Evolutionary conservation across 768 basidiomycete genomes (phyloP), one percentile per base, ranked within the genome.

Genomic region (Paxillus ammoniavirescens): DNA sequence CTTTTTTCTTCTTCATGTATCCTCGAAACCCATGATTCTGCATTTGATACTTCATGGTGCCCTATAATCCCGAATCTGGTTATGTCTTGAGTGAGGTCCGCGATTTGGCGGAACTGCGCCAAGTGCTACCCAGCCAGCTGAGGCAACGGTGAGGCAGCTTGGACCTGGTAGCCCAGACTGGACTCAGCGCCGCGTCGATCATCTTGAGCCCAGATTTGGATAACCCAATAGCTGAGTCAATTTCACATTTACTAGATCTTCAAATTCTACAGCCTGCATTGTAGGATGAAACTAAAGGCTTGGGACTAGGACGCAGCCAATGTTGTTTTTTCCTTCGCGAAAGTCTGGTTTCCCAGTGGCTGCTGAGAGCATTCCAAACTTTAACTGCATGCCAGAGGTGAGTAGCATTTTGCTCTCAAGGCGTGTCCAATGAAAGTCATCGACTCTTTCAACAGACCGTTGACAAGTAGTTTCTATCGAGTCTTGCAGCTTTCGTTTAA

Each of bases 1-100:
- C 54, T 15, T 40, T 55, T 51, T 50, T 36, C 12, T 43, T 53
- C 48, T 47, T 30, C 48, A 42, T 60, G 60, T 59, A 47, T 35
- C 10, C 18, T 47, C 18, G 12, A 31, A 35, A n/a, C 17, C 33
- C 12, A 46, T 18, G 46, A 28, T 17, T 33, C 14, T 33, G 31
- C 30, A 47, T 36, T 17, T 5, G 14, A 35, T 46, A 15, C 30
- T 21, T 9, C 31, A 33, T 18, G 44, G 21, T 21, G 21, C 21
- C 26, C 26, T 4, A 26, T 26, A 26, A 26, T 26, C 26, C 6
- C 6, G 26, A 4, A 26, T 26, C 26, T 26, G 26, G 26, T 26
- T 26, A 6, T 3, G 6, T 2, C 26, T 33, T 33, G 21, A 21
- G 21, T 21, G n/a, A n/a, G n/a, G n/a, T n/a, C n/a, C n/a, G n/a